Evolutionary conservation across 1,284 basidiomycete species (phyloP).

Genomic region (Psilocybe mexicana): DNA sequence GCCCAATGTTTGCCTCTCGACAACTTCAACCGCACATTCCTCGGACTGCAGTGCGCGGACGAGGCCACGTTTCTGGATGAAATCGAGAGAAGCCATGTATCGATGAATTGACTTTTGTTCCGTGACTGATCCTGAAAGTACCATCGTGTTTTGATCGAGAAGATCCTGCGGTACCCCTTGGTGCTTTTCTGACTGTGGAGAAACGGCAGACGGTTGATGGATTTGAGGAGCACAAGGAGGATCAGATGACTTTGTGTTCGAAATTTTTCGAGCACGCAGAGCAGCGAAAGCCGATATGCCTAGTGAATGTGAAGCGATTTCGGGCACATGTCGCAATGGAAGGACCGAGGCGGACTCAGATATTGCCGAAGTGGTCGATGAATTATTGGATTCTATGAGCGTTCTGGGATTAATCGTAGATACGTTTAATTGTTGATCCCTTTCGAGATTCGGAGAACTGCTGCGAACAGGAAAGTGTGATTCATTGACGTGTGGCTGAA

Average conservation of each 20-base stretch:
- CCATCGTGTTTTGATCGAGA: slow-evolving; percentile 49
- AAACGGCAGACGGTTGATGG: background rate
- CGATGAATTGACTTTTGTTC: slow-evolving; percentile 46
- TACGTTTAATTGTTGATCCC: no score
- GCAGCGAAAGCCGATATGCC: slow-evolving; percentile 37
- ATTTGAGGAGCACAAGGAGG: background rate
- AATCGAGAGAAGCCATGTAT: slow-evolving; percentile 65
- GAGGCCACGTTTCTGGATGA: slow-evolving; percentile 67
- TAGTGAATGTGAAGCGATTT: slow-evolving; percentile 31
- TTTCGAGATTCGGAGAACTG: no score
- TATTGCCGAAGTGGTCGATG: background rate
- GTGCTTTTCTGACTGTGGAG: slow-evolving; percentile 5
- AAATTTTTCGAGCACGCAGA: slow-evolving; percentile 38
- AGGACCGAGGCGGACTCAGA: background rate
- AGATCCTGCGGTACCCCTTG: slow-evolving; percentile 41
- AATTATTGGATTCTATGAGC: no score
- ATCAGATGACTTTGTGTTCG: slow-evolving; percentile 5
- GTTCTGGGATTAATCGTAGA: no score
- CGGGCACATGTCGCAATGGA: slow-evolving; percentile 10
- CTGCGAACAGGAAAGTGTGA: background rate
- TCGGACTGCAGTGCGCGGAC: slow-evolving; percentile 48
- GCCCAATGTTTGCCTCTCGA: slow-evolving; percentile 59
- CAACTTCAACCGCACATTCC: slow-evolving; percentile 50
- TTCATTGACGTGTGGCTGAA: background rate
- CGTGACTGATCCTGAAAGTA: slow-evolving; percentile 38